phyloP scores from a whole-genome alignment of 306 rosid genomes.

The Quercus robur region DNA sequence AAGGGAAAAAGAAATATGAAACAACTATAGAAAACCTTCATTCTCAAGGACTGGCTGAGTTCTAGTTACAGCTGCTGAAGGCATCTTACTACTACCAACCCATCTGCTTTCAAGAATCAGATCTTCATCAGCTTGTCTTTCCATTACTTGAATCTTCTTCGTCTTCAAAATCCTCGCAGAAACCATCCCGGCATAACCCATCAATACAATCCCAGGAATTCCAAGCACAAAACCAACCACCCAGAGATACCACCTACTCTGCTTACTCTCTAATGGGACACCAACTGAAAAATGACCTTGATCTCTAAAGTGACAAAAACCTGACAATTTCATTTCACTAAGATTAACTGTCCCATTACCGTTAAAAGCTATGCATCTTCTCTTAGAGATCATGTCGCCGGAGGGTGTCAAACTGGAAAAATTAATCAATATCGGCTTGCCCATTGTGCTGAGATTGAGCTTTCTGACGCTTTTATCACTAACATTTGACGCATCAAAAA shows the following conservation, averaged over 20 bases:
- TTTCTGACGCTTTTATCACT: constrained; percentile 33
- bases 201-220: constrained; percentile 26
- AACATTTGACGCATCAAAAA: constrained; percentile 71
- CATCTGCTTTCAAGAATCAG: constrained; percentile 69
- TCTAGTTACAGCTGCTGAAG: constrained; percentile 70
- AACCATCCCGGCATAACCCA: constrained; percentile 44
- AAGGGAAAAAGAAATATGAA: background rate
- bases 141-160: constrained; percentile 68
- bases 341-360: constrained; percentile 50
- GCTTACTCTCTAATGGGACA: constrained; percentile 38
- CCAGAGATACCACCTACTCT: constrained; percentile 47
- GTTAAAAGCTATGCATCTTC: constrained; percentile 49
- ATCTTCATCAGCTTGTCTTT: constrained; percentile 65
- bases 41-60: constrained; percentile 69
- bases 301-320: constrained; percentile 46
- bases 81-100: constrained; percentile 71
- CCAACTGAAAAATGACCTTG: constrained; percentile 70
- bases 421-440: constrained; percentile 48
- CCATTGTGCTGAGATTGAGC: constrained; percentile 54
- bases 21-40: constrained; percentile 27
- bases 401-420: constrained; percentile 36
- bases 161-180: constrained; percentile 36
- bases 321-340: constrained; percentile 41
- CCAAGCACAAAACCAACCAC: constrained; percentile 53
- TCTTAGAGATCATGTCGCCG: constrained; percentile 28